A percentile compares a stretch with the other conserved stretches of the same genome.
These are phyloP conservation scores for Kingdonia uniflora DNA, from an alignment of 164 flowering plant species.

Conservation along the genomic window DNA sequence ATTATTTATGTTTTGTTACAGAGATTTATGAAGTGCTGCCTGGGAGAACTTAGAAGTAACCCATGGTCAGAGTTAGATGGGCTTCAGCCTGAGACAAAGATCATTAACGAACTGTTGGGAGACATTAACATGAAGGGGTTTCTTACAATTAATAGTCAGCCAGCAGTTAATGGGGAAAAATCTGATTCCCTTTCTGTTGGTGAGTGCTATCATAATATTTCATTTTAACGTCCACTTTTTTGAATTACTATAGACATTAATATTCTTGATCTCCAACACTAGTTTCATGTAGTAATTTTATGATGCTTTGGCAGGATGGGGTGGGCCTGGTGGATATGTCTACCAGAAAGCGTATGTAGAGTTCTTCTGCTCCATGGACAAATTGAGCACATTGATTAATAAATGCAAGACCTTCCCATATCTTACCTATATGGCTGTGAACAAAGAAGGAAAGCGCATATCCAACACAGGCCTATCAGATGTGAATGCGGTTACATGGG, in stretches of 20 bases:
- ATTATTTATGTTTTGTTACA: too few species aligned
- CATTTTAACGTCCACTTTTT: too few species aligned
- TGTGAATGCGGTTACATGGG: conserved; percentile 96
- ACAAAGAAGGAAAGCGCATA: conserved; percentile 45
- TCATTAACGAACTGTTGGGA: conserved; percentile 68
- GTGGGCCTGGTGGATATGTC: conserved; percentile 82
- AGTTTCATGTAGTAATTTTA: too few species aligned
- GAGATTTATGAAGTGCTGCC: too few species aligned
- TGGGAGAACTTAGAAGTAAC: conserved; percentile 49
- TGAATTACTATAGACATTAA: too few species aligned
- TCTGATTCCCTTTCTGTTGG: conserved; percentile 86
- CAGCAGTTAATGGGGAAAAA: conserved; percentile 80
- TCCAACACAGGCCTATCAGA: conserved; percentile 39
- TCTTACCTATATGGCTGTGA: conserved; percentile 72
- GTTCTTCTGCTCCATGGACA: conserved; percentile 72
- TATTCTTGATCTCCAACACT: too few species aligned
- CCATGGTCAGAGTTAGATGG: conserved; percentile 98
- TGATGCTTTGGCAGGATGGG: conserved; percentile 93
- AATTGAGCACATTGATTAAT: conserved; percentile 50
- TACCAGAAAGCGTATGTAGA: conserved; percentile 93
- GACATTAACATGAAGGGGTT: conserved; percentile 72
- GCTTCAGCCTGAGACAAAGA: conserved; percentile 87
- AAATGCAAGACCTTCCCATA: conserved; percentile 54
- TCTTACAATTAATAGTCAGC: conserved; percentile 95
- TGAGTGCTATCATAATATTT: too few species aligned